Percentiles rank a stretch among this genome's conserved stretches.
phyloP scores from a whole-genome alignment of 768 basidiomycete genomes.

The Podaxis carcinomalis region DNA sequence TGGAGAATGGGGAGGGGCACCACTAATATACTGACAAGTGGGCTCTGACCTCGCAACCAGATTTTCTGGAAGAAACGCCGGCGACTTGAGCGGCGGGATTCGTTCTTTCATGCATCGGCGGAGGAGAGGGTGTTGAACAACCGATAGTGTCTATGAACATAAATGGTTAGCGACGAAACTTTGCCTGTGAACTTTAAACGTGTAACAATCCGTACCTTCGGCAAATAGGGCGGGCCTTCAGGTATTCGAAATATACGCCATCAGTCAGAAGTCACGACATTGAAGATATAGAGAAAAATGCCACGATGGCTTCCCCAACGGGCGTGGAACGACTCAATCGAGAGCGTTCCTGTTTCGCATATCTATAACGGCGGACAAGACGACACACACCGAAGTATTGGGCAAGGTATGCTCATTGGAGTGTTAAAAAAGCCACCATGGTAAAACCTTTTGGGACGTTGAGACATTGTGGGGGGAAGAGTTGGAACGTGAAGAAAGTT shows the following conservation, averaged over 20 bases:
- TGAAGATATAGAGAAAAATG: background rate
- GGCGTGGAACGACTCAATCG: background rate
- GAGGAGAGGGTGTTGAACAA: constrained; percentile 4
- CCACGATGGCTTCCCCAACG: background rate
- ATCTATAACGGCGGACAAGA: background rate
- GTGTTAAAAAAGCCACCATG: background rate
- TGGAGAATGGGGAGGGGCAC: background rate
- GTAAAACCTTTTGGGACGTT: background rate
- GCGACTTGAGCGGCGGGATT: background rate
- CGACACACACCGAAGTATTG: constrained; percentile 6
- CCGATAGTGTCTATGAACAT: background rate
- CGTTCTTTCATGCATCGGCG: constrained; percentile 6
- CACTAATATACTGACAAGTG: constrained; percentile 1
- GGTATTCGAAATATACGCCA: background rate
- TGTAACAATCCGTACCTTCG: constrained; percentile 5
- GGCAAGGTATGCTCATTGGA: background rate
- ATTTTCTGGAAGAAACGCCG: background rate
- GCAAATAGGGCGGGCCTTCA: background rate
- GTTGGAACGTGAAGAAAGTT: background rate
- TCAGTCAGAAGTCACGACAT: constrained; percentile 1
- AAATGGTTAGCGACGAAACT: constrained; percentile 9
- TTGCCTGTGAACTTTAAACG: constrained; percentile 4
- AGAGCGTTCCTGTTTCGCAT: background rate
- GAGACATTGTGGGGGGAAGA: background rate
- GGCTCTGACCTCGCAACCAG: background rate